A percentile compares a stretch with the other conserved stretches of the same genome.
Evolutionary conservation across 345 rosid species (phyloP).

Genomic region (Camelina laxa): DNA sequence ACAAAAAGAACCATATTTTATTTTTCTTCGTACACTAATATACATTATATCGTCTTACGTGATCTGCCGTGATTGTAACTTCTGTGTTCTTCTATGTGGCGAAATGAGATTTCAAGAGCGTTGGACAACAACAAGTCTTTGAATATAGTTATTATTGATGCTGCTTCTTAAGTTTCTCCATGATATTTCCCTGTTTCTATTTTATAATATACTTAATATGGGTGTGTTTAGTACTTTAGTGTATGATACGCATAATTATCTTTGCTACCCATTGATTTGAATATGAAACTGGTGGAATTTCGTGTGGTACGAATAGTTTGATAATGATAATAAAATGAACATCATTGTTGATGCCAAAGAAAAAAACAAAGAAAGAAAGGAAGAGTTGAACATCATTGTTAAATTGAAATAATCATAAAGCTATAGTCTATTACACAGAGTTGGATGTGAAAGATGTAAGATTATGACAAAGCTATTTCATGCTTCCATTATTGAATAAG

Average conservation of each 20-base stretch:
- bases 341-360: constrained; percentile 43
- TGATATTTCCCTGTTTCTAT: not conserved
- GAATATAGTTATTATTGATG: constrained; percentile 8
- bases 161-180: constrained; percentile 11
- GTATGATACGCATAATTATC: constrained; percentile 5
- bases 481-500: constrained; percentile 14
- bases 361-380: not conserved
- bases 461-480: constrained; percentile 17
- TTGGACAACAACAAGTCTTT: constrained; percentile 19
- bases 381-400: constrained; percentile 42
- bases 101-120: constrained; percentile 30
- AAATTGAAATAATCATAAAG: constrained; percentile 38
- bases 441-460: constrained; percentile 29
- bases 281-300: constrained; percentile 23
- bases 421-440: constrained; percentile 23
- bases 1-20: constrained; percentile 8
- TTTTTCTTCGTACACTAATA: constrained; percentile 7
- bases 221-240: not conserved
- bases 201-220: constrained; percentile 1
- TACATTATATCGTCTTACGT: constrained; percentile 39
- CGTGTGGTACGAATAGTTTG: constrained; percentile 25
- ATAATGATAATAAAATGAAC: constrained; percentile 22
- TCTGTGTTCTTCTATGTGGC: not conserved
- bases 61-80: constrained; percentile 25
- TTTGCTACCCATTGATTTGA: not conserved